A percentile compares a stretch with the other conserved stretches of the same genome.
These are phyloP conservation scores for Ascosphaera apis DNA, from an alignment of 2,329 filamentous ascomycete species.

Conservation along the genomic window DNA sequence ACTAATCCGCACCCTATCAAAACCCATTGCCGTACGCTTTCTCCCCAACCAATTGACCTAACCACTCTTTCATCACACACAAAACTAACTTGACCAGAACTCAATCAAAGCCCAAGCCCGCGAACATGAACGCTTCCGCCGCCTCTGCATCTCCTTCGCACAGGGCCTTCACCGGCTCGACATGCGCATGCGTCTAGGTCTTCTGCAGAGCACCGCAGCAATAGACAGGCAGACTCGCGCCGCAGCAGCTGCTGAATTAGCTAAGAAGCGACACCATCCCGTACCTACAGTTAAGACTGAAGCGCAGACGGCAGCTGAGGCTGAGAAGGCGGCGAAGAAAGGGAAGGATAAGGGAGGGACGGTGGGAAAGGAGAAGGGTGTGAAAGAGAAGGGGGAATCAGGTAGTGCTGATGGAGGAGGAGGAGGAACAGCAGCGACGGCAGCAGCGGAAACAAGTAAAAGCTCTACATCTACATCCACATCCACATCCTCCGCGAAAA, in stretches of 20 bases:
- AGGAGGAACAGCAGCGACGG: too few species aligned
- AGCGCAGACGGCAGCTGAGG: slow-evolving; percentile 33
- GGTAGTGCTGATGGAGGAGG: too few species aligned
- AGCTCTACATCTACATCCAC: too few species aligned
- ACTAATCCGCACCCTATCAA: slow-evolving; percentile 40
- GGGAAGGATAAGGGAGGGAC: slow-evolving; percentile 16
- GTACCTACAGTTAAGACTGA: slow-evolving; percentile 39
- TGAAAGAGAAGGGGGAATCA: too few species aligned
- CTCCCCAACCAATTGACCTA: not conserved
- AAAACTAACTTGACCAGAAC: slow-evolving; percentile 27
- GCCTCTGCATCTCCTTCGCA: slow-evolving; percentile 36
- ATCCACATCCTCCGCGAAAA: too few species aligned
- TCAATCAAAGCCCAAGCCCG: slow-evolving; percentile 44
- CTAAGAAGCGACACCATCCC: slow-evolving; percentile 28
- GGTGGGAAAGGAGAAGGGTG: too few species aligned
- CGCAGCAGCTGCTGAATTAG: slow-evolving; percentile 32
- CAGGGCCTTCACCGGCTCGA: slow-evolving; percentile 42
- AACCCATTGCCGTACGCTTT: slow-evolving; percentile 39
- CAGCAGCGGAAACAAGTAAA: too few species aligned
- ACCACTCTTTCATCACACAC: too few species aligned
- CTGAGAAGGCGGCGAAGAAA: slow-evolving; percentile 21
- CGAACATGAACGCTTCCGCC: slow-evolving; percentile 43
- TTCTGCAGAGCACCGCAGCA: slow-evolving; percentile 37
- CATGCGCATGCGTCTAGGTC: slow-evolving; percentile 43
- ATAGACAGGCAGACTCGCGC: slow-evolving; percentile 20